These are phyloP conservation scores for Dothiorella sarmentorum DNA, from an alignment of 2,329 filamentous ascomycete genomes.

Conservation along the genomic window DNA sequence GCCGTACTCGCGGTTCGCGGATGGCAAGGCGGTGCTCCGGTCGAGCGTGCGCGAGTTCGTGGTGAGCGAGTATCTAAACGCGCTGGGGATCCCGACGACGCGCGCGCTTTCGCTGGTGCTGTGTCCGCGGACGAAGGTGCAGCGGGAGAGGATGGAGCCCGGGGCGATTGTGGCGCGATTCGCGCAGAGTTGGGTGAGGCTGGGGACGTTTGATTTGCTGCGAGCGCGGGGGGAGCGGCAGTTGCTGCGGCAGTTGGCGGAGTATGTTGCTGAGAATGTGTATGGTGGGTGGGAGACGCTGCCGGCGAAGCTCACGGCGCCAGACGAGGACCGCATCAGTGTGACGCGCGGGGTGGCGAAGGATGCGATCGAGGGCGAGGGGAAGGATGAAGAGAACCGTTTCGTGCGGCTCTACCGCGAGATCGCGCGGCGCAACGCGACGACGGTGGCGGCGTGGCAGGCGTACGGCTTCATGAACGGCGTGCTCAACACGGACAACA, in stretches of 20 bases:
- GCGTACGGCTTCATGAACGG: slow-evolving; percentile 99
- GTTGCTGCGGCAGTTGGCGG: slow-evolving; percentile 69
- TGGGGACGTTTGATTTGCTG: slow-evolving; percentile 95
- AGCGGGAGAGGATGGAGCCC: slow-evolving; percentile 78
- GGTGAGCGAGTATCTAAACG: slow-evolving; percentile 84
- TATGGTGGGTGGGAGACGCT: slow-evolving; percentile 85
- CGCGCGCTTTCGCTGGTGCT: slow-evolving; percentile 79
- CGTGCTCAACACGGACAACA: slow-evolving; percentile 97
- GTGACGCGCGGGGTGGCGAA: slow-evolving; percentile 51
- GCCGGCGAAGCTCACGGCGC: slow-evolving; percentile 55
- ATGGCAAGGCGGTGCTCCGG: slow-evolving; percentile 88
- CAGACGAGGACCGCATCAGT: slow-evolving; percentile 45
- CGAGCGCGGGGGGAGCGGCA: slow-evolving; percentile 75
- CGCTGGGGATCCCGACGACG: slow-evolving; percentile 80
- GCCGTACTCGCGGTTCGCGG: slow-evolving; percentile 93
- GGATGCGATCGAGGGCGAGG: slow-evolving; percentile 62
- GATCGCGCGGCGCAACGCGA: slow-evolving; percentile 78
- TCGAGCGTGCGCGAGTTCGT: slow-evolving; percentile 94
- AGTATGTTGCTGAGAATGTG: slow-evolving; percentile 83
- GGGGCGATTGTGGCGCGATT: slow-evolving; percentile 91
- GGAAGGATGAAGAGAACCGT: slow-evolving; percentile 72
- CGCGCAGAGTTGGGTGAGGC: slow-evolving; percentile 83
- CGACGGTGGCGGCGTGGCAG: slow-evolving; percentile 90
- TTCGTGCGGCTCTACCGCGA: slow-evolving; percentile 86
- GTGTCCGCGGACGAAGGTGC: slow-evolving; percentile 67